Conservation (phyloP, 768 basidiomycete genomes). For the Tricholomella constricta region DNA sequence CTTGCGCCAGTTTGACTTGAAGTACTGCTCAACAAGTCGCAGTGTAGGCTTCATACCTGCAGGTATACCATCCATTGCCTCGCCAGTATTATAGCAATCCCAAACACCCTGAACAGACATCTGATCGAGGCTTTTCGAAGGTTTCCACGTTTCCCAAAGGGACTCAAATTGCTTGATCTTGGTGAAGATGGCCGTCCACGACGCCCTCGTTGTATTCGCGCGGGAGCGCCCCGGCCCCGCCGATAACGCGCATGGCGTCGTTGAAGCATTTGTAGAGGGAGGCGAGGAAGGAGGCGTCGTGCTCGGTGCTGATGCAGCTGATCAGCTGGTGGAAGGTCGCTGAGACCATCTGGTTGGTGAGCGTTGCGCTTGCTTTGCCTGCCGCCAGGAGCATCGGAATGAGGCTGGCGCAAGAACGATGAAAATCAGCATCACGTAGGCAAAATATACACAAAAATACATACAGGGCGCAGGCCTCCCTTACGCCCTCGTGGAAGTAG, state of each 20-base stretch:
- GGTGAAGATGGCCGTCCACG: not conserved
- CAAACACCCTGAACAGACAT: not conserved
- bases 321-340: conserved; percentile 70
- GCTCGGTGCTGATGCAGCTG: no score
- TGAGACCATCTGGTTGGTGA: conserved; percentile 68
- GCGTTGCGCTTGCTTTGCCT: no score
- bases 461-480: conserved; percentile 77
- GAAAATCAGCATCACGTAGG: not conserved
- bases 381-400: conserved; percentile 70
- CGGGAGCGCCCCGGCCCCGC: conserved; percentile 53
- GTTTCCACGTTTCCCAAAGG: not conserved
- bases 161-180: not conserved
- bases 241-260: no score
- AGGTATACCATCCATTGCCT: not conserved
- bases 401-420: conserved; percentile 52
- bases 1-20: not conserved
- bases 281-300: conserved; percentile 72
- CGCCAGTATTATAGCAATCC: not conserved
- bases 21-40: conserved; percentile 1
- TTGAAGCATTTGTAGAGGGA: conserved; percentile 77
- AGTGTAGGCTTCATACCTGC: conserved; percentile 1
- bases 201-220: no score
- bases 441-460: conserved; percentile 31
- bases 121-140: not conserved
- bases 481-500: conserved; percentile 83